Percentiles rank a stretch among this genome's conserved stretches.
phyloP scores from a whole-genome alignment of 1,284 basidiomycete species.

The Sporisorium sorghi region DNA sequence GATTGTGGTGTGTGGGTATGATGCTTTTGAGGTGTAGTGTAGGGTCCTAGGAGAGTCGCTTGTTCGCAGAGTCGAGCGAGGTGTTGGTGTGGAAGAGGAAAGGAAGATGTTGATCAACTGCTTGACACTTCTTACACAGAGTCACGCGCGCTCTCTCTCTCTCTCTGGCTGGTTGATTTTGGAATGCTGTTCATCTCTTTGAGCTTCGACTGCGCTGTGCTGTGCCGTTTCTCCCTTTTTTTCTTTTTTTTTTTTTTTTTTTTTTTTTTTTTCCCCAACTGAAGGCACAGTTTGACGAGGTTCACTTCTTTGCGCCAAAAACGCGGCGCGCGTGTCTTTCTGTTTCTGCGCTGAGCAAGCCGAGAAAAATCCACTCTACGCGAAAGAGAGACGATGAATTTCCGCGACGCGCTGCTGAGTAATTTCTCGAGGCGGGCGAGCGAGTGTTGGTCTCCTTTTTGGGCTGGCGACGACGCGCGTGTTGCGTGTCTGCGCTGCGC shows the following conservation, averaged over 20 bases:
- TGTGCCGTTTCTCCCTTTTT: no score
- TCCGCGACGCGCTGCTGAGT: slow-evolving; percentile 19
- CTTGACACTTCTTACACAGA: not conserved
- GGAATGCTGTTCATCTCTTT: not conserved
- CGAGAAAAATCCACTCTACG: slow-evolving; percentile 17
- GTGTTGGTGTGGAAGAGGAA: slow-evolving; percentile 3
- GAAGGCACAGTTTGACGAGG: no score
- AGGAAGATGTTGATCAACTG: slow-evolving; percentile 6
- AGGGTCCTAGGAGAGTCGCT: not conserved
- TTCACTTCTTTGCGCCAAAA: no score
- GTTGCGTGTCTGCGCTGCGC: no score
- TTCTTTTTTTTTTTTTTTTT: no score
- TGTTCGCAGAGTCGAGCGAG: not conserved
- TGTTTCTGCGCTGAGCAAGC: slow-evolving; percentile 1
- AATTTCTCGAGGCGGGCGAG: not conserved
- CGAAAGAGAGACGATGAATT: not conserved
- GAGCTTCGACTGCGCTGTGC: slow-evolving; percentile 2
- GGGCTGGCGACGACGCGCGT: slow-evolving; percentile 5
- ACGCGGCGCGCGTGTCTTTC: slow-evolving; percentile 12
- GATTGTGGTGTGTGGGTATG: slow-evolving; percentile 8
- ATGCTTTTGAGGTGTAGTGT: not conserved
- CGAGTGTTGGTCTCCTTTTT: slow-evolving; percentile 13
- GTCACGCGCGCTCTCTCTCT: not conserved
- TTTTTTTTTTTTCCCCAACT: no score
- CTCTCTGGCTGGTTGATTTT: not conserved